Base-by-base conservation (phyloP, 345 rosid species). In the Eucalyptus virginea region DNA sequence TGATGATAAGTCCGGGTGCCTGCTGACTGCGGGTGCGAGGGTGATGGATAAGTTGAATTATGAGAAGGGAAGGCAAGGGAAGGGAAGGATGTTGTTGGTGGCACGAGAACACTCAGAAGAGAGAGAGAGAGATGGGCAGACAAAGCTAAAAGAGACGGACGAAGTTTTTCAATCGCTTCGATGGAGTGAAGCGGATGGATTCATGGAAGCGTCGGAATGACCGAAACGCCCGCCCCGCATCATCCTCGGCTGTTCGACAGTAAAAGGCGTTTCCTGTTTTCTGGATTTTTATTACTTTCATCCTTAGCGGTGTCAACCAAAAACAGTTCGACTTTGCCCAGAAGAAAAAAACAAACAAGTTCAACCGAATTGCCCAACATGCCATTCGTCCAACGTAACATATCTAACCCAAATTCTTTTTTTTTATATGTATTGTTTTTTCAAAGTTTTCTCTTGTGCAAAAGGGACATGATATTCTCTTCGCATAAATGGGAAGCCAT, bases 401-500 rank as follows among this genome's bases (percentile, higher is more conserved):
- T 34, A 72, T 18, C 26, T 34, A 34, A 19, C 44, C 21, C 24
- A 9, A 9, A 8, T 5, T 17, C 4, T 9, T 1, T 11, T 1
- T 15, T 67, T 51, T 7, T 51, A n/a, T n/a, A n/a, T n/a, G n/a
- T n/a, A n/a, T 51, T 2, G 3, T 19, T 52, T 52, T 52, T 52
- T 19, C 4, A 3, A 19, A 52, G 0, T 19, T 52, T 52, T 21
- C 26, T 52, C 26, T 52, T 52, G 0, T 4, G 58, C 26, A 52
- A 52, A 52, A 52, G 9, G 56, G 24, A 52, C 24, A 19, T 52
- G 56, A 19, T 52, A 52, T 52, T 52, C 58, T 21, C 58, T 52
- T 21, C 0, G 1, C 58, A 52, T 52, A 21, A 4, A 52, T 21
- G 11, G 21, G 0, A 52, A 52, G 8, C 58, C 21, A 21, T 52